Evolutionary conservation across 345 rosid genomes (phyloP).

Genomic region (Brassica carinata): DNA sequence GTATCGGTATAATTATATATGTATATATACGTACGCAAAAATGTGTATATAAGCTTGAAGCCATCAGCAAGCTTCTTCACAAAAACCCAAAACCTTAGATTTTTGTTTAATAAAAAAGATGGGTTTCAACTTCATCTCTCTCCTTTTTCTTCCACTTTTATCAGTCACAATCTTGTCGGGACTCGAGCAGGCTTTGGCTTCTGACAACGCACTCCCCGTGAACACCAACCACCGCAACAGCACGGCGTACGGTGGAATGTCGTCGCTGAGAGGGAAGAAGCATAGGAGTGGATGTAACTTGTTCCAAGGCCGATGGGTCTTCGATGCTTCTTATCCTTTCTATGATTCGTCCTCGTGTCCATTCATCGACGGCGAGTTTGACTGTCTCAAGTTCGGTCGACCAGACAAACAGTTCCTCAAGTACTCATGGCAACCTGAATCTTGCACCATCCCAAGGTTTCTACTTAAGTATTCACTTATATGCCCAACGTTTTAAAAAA

Average conservation of each 20-base stretch:
- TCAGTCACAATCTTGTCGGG: slow-evolving; percentile 37
- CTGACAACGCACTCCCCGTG: slow-evolving; percentile 18
- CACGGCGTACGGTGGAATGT: slow-evolving; percentile 40
- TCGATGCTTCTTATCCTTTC: slow-evolving; percentile 69
- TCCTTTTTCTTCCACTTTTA: slow-evolving; percentile 35
- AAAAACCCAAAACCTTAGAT: slow-evolving; percentile 3
- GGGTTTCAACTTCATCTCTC: slow-evolving; percentile 39
- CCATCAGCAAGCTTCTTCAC: slow-evolving; percentile 35
- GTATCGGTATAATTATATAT: not conserved
- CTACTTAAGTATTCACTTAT: not conserved
- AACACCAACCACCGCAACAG: slow-evolving; percentile 22
- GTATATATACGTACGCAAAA: not conserved
- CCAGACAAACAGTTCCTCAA: slow-evolving; percentile 80
- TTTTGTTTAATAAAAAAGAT: slow-evolving; percentile 21
- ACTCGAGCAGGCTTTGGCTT: slow-evolving; percentile 15
- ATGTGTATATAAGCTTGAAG: slow-evolving; percentile 33
- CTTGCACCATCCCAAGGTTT: slow-evolving; percentile 71
- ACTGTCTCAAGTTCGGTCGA: slow-evolving; percentile 77
- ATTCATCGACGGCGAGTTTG: slow-evolving; percentile 76
- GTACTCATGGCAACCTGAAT: slow-evolving; percentile 83
- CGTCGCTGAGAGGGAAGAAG: slow-evolving; percentile 51
- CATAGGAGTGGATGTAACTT: slow-evolving; percentile 67
- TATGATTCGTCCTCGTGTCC: slow-evolving; percentile 71
- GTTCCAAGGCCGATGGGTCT: slow-evolving; percentile 78
- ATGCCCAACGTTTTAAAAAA: not conserved